Percentiles rank a stretch among this genome's conserved stretches.
Conservation (phyloP, 148 eudicot genomes). For the Heliamphora exappendiculata region DNA sequence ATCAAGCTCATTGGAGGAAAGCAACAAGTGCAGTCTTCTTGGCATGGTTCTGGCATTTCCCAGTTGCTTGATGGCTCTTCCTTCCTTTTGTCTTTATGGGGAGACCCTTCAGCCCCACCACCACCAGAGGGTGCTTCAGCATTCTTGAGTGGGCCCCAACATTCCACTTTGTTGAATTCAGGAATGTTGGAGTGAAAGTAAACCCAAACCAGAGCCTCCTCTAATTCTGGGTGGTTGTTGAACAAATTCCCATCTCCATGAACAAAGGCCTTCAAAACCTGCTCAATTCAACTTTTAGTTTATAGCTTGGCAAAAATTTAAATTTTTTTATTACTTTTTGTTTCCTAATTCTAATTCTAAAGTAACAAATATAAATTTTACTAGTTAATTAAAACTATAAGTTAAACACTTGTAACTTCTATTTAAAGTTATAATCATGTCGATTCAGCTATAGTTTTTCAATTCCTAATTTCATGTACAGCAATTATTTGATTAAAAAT, state of each 20-base stretch:
- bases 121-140: conserved; percentile 33
- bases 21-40: conserved; percentile 63
- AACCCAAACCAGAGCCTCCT: conserved; percentile 77
- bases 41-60: conserved; percentile 45
- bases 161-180: conserved; percentile 79
- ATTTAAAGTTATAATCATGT: too few species aligned
- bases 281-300: too few species aligned
- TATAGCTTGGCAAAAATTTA: too few species aligned
- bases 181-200: conserved; percentile 86
- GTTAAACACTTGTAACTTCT: too few species aligned
- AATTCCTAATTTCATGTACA: too few species aligned
- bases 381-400: too few species aligned
- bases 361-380: too few species aligned
- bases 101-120: conserved; percentile 11
- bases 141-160: conserved; percentile 84
- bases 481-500: too few species aligned
- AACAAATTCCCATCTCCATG: conserved; percentile 75
- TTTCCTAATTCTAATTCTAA: too few species aligned
- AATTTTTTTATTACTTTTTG: too few species aligned
- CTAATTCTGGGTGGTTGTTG: conserved; percentile 62
- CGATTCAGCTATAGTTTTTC: too few species aligned
- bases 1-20: conserved; percentile 70
- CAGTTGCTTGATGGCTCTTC: conserved; percentile 13
- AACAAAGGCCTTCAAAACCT: conserved; percentile 88
- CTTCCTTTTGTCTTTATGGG: not conserved